These are phyloP conservation scores for Eucalyptus erythrocorys DNA, from an alignment of 345 rosid genomes.

Conservation along the genomic window DNA sequence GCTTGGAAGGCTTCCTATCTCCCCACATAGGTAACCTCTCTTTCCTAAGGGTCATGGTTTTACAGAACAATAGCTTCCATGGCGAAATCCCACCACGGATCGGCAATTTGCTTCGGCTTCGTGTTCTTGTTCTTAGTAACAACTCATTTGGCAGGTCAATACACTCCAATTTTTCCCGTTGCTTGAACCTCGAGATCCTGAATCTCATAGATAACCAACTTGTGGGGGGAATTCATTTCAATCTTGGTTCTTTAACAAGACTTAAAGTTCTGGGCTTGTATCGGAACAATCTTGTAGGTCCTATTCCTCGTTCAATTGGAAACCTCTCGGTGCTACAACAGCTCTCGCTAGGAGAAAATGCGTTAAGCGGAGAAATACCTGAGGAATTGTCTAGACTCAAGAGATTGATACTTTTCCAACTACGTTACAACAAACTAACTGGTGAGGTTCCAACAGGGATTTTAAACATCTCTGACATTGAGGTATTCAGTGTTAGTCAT, in stretches of 20 bases:
- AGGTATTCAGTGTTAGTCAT: too few relatives aligned
- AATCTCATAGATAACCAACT: not conserved
- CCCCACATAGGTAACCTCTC: too few relatives aligned
- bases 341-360: fast-evolving
- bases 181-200: too few relatives aligned
- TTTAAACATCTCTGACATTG: not conserved
- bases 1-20: too few relatives aligned
- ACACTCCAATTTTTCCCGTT: too few relatives aligned
- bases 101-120: too few relatives aligned
- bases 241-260: not conserved
- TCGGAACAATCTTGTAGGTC: fast-evolving
- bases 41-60: too few relatives aligned
- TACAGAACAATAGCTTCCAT: too few relatives aligned
- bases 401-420: fast-evolving
- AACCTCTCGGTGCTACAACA: fast-evolving
- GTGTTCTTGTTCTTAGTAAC: too few relatives aligned
- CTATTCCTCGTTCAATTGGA: not conserved
- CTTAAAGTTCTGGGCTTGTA: fast-evolving
- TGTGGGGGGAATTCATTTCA: not conserved
- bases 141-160: too few relatives aligned
- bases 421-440: not conserved
- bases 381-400: not conserved
- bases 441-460: not conserved
- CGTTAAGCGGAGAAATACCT: not conserved
- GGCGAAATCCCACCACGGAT: too few relatives aligned